Conservation (phyloP, 2,329 filamentous ascomycete species). For the Penicillium sp. region DNA sequence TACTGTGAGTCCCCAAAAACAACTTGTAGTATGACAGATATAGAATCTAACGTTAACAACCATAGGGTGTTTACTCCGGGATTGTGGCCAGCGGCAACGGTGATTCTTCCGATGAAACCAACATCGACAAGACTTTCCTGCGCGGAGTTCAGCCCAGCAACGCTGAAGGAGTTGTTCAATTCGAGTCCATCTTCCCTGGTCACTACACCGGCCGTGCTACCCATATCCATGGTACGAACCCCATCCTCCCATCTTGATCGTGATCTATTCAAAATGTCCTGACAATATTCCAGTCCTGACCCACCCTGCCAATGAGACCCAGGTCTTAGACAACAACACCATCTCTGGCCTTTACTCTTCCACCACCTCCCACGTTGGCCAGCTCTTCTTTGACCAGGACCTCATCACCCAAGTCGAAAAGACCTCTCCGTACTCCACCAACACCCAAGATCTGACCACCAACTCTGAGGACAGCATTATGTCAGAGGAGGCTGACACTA, state of each 20-base stretch:
- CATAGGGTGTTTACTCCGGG: slow-evolving; percentile 45
- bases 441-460: slow-evolving; percentile 52
- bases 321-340: slow-evolving; percentile 54
- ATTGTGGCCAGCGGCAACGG: slow-evolving; percentile 43
- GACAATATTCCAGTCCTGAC: slow-evolving; percentile 29
- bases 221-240: slow-evolving; percentile 38
- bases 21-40: too few species aligned
- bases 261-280: not conserved
- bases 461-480: slow-evolving; percentile 59
- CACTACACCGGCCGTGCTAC: slow-evolving; percentile 48
- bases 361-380: slow-evolving; percentile 63
- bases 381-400: slow-evolving; percentile 67
- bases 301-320: slow-evolving; percentile 35
- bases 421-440: slow-evolving; percentile 52
- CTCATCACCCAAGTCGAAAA: slow-evolving; percentile 58
- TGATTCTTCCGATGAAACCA: slow-evolving; percentile 40
- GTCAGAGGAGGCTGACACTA: slow-evolving; percentile 54
- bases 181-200: slow-evolving; percentile 51
- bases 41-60: not conserved
- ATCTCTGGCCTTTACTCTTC: slow-evolving; percentile 49
- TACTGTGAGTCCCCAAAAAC: slow-evolving; percentile 28
- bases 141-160: slow-evolving; percentile 52
- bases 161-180: slow-evolving; percentile 46
- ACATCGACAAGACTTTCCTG: slow-evolving; percentile 49
- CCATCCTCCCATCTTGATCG: not conserved